phyloP scores from a whole-genome alignment of 306 rosid genomes.

The Acacia confusa region DNA sequence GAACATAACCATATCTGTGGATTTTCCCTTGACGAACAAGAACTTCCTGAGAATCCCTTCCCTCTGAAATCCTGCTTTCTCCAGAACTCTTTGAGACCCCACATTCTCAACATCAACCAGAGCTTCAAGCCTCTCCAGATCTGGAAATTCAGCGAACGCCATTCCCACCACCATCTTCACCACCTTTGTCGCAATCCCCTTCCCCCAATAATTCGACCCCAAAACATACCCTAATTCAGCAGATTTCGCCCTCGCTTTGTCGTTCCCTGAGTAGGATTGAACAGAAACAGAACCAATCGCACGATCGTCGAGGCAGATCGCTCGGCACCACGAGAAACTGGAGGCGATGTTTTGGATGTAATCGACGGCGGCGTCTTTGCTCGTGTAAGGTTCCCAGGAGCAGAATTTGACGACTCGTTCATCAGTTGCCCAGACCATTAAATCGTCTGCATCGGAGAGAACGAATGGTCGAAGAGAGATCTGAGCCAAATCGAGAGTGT shows the following conservation, averaged over 20 bases:
- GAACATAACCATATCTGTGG: constrained; percentile 47
- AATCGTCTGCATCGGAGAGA: constrained; percentile 52
- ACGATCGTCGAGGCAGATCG: constrained; percentile 53
- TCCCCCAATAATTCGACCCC: constrained; percentile 65
- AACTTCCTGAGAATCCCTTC: constrained; percentile 76
- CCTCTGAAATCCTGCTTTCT: constrained; percentile 65
- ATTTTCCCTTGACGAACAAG: constrained; percentile 38
- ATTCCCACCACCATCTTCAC: constrained; percentile 52
- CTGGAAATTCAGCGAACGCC: constrained; percentile 48
- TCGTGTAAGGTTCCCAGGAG: constrained; percentile 48
- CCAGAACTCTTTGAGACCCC: constrained; percentile 65
- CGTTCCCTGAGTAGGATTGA: constrained; percentile 20
- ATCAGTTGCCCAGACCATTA: constrained; percentile 55
- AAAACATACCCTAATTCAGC: constrained; percentile 64
- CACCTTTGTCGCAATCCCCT: constrained; percentile 60
- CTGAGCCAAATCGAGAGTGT: constrained; percentile 15
- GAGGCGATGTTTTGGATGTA: constrained; percentile 38
- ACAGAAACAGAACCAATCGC: constrained; percentile 59
- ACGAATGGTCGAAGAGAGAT: constrained; percentile 52
- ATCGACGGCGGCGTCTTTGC: constrained; percentile 44
- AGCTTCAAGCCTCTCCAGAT: constrained; percentile 79
- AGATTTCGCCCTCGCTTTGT: constrained; percentile 35
- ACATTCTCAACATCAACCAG: constrained; percentile 61
- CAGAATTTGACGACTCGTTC: constrained; percentile 41
- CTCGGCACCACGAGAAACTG: constrained; percentile 52